phyloP scores from a whole-genome alignment of 176 grass and related monocot species.

The Juncus inflexus region DNA sequence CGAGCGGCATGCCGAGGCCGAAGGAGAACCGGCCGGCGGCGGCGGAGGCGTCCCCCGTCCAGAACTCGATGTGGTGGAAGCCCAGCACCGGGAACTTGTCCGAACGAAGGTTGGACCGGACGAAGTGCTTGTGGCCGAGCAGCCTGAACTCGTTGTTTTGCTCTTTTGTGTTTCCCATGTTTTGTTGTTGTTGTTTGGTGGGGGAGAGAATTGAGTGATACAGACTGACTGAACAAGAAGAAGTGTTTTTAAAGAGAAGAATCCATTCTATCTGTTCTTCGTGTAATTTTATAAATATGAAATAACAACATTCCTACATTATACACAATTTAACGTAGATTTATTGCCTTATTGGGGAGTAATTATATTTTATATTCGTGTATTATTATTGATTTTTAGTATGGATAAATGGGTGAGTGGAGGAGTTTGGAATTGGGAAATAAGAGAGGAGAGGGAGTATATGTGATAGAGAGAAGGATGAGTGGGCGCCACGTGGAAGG shows the following conservation, averaged over 20 bases:
- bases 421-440: too few species aligned
- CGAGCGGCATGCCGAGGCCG: slow-evolving; percentile 59
- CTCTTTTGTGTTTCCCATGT: slow-evolving; percentile 12
- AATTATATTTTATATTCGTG: too few species aligned
- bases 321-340: too few species aligned
- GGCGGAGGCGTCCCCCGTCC: slow-evolving; percentile 59
- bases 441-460: not conserved
- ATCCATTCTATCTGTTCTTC: too few species aligned
- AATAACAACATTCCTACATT: too few species aligned
- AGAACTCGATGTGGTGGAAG: slow-evolving; percentile 94
- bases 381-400: too few species aligned
- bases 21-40: slow-evolving; percentile 74
- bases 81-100: slow-evolving; percentile 56
- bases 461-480: not conserved
- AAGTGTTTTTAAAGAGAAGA: too few species aligned
- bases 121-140: slow-evolving; percentile 32
- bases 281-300: too few species aligned
- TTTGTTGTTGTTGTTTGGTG: not conserved
- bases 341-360: too few species aligned
- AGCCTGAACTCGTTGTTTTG: slow-evolving; percentile 33
- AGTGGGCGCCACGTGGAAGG: slow-evolving; percentile 8
- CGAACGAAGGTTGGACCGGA: slow-evolving; percentile 40
- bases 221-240: too few species aligned
- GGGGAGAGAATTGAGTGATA: not conserved
- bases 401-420: too few species aligned